Percentiles rank a stretch among this genome's conserved stretches.
These are phyloP conservation scores for Nigrospora osmanthi DNA, from an alignment of 2,329 filamentous ascomycete genomes.

Conservation along the genomic window DNA sequence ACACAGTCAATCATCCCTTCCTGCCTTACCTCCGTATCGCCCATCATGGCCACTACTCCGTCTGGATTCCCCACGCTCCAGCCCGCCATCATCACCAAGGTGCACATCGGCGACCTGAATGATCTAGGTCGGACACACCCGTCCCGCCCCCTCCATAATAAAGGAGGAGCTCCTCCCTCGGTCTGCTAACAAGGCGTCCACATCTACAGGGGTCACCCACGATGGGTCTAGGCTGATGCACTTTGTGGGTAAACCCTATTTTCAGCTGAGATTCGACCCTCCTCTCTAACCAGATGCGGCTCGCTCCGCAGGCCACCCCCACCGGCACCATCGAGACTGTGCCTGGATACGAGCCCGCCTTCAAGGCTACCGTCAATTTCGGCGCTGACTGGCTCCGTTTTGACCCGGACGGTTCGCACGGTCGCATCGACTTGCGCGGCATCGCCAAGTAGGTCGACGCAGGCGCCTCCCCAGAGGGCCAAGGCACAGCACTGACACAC, in stretches of 20 bases:
- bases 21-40: not conserved
- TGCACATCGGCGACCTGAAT: not conserved
- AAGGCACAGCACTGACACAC: not conserved
- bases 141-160: not conserved
- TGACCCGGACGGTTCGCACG: slow-evolving; percentile 5
- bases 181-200: not conserved
- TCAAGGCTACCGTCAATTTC: slow-evolving; percentile 7
- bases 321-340: slow-evolving; percentile 6
- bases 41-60: not conserved
- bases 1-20: too few species aligned
- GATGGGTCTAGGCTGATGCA: slow-evolving; percentile 2
- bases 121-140: not conserved
- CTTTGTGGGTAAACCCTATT: not conserved
- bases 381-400: slow-evolving; percentile 8
- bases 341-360: slow-evolving; percentile 9
- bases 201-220: slow-evolving; percentile 1
- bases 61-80: slow-evolving; percentile 2
- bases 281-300: not conserved
- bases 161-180: not conserved
- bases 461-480: not conserved
- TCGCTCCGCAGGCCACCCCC: not conserved
- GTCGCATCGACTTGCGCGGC: slow-evolving; percentile 4
- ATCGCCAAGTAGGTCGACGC: slow-evolving; percentile 4
- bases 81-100: slow-evolving; percentile 3
- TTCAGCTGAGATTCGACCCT: not conserved